Conservation (phyloP, 352 stramenopile species). For the Phytophthora macrochlamydospora region DNA sequence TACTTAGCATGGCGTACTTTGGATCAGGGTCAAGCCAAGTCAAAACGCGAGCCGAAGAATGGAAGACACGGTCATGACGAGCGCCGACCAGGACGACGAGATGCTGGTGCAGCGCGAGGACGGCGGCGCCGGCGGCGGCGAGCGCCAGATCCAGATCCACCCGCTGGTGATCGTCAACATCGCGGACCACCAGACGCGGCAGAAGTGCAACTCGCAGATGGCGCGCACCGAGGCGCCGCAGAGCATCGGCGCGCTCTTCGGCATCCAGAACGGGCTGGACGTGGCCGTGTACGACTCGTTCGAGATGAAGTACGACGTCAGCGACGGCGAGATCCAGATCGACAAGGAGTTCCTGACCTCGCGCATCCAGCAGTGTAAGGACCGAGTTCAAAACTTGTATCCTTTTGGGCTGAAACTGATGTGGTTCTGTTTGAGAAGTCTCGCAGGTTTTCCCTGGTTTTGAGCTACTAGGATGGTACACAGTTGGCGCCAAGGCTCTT, state of each 20-base stretch:
- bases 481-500: slow-evolving; percentile 70
- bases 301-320: slow-evolving; percentile 82
- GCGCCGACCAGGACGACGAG: slow-evolving; percentile 37
- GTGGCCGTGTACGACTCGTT: slow-evolving; percentile 90
- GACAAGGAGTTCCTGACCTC: slow-evolving; percentile 85
- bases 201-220: slow-evolving; percentile 64
- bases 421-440: slow-evolving; percentile 37
- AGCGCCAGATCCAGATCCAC: slow-evolving; percentile 80
- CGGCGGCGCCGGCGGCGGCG: slow-evolving; percentile 47
- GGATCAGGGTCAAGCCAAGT: slow-evolving; percentile 6
- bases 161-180: slow-evolving; percentile 94
- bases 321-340: slow-evolving; percentile 63
- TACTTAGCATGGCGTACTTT: not conserved
- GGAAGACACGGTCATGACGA: slow-evolving; percentile 71
- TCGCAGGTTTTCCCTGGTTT: slow-evolving; percentile 87
- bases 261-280: slow-evolving; percentile 83
- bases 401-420: not conserved
- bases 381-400: not conserved
- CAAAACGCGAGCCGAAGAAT: slow-evolving; percentile 30
- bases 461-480: slow-evolving; percentile 91
- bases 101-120: slow-evolving; percentile 56
- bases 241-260: slow-evolving; percentile 93
- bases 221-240: slow-evolving; percentile 51
- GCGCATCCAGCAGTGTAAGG: slow-evolving; percentile 71
- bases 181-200: slow-evolving; percentile 94